Evolutionary conservation across 2,329 filamentous ascomycete genomes (phyloP), one percentile per base, ranked within the genome.

Genomic region (Delphinella strobiligena): DNA sequence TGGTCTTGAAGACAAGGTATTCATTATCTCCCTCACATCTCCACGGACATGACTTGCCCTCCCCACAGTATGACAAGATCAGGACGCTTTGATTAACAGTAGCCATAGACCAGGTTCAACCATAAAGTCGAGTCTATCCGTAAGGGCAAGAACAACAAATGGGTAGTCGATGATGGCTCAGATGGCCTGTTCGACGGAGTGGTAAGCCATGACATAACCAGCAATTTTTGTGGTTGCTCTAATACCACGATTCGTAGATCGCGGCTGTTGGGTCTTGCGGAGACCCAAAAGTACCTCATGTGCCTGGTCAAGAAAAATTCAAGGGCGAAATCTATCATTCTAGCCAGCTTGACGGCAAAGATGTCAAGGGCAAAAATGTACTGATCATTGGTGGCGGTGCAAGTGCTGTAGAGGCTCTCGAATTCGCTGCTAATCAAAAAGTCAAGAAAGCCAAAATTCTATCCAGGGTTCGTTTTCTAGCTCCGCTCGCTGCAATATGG

Each of bases 251-350:
- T n/a, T n/a, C n/a, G n/a, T n/a, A n/a, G n/a, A 75, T 93, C 37
- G 78, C 79, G 0, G 82, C 82, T 0, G 71, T 91, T 1, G 86
- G 86, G 4, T 88, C 82, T 0, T 93, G 84, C 43, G 85, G 85
- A 24, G 80, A 83, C 4, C 72, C 80, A 1, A 85, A 87, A 55
- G 76, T 82, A 65, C 80, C 82, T 0, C 65, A 71, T 5, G 69
- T 93, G 3, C 71, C 74, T 0, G 78, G 77, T n/a, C 75, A 84
- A 58, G 76, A 82, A 3, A 67, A 70, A 4, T 93, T 86, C 63
- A 70, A 77, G 43, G 84, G 83, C 3, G 61, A 74, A 1, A 74
- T 88, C 30, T 80, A 75, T 51, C 85, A 93, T 58, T 89, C 82
- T 0, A 84, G 78, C 14, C 62, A 82, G 27, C 63, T 93, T 1